Evolutionary conservation across 2,329 filamentous ascomycete species (phyloP).

Genomic region (Phoma sp.): DNA sequence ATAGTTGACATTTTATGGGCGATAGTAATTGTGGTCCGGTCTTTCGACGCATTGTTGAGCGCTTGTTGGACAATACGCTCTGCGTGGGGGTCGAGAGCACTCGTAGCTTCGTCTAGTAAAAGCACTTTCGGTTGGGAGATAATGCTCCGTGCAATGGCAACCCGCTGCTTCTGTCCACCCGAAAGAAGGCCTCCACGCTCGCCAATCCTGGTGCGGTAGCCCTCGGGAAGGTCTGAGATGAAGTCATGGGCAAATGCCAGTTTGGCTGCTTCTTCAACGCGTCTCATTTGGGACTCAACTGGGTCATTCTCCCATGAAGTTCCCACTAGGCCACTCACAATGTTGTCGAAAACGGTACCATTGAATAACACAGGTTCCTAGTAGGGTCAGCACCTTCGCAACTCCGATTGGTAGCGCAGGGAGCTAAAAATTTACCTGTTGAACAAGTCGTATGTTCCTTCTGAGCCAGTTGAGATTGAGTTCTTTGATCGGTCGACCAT

Average conservation of each 20-base stretch:
- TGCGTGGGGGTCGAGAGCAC: constrained; percentile 1
- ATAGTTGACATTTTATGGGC: constrained; percentile 93
- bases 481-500: constrained; percentile 67
- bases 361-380: constrained; percentile 88
- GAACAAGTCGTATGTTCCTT: constrained; percentile 87
- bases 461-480: constrained; percentile 89
- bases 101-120: too few relatives aligned
- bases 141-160: constrained; percentile 57
- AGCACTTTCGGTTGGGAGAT: constrained; percentile 4
- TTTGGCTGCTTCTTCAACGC: neutral
- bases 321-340: constrained; percentile 78
- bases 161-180: constrained; percentile 90
- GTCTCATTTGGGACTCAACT: neutral
- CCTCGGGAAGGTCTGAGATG: constrained; percentile 67
- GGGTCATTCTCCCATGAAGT: constrained; percentile 63
- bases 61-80: neutral
- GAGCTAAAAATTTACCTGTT: too few relatives aligned
- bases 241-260: constrained; percentile 92
- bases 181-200: constrained; percentile 62
- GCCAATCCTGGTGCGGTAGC: constrained; percentile 89
- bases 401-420: too few relatives aligned
- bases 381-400: too few relatives aligned
- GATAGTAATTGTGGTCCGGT: constrained; percentile 91
- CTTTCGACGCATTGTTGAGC: constrained; percentile 41
- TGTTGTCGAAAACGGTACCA: constrained; percentile 86